Base-by-base conservation (phyloP, 192 early-diverging fungal genomes). In the Coemansia brasiliensis region DNA sequence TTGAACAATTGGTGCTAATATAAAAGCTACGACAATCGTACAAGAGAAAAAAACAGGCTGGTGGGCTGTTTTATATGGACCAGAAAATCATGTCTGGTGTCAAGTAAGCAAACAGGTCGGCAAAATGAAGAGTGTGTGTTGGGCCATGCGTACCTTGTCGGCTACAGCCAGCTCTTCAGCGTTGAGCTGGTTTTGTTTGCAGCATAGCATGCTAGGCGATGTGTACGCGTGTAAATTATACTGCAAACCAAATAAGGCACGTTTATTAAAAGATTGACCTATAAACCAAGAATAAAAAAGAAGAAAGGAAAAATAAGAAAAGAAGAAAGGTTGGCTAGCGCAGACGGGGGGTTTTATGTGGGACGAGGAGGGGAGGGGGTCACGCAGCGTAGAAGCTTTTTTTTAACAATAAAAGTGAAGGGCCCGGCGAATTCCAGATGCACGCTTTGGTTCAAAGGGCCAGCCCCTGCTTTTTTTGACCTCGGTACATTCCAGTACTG, bases 151-250 rank as follows among this genome's bases (percentile, higher is more conserved):
- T 70, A 77, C 74, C 74, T 77, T 63, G 67, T 90, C 88, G 32
- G 80, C 76, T 7, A 59, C 74, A 38, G 81, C 72, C 35, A 90
- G 73, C 64, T 88, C 84, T 18, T 83, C 77, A 9, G 74, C 57
- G 50, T 69, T 69, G 51, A 87, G 82, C 52, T 57, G 63, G 52
- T 63, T 61, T 44, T 61, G 59, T 41, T 74, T 80, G 41, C 61
- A 70, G 61, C 58, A 45, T 21, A 80, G 66, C 77, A 80, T 80
- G 48, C 17, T 63, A 48, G 22, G 46, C 39, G 37, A 40, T 35
- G 49, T n/a, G 49, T n/a, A 6, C 40, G 40, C 15, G 40, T 42
- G 26, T 15, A 49, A 45, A 17, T 21, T n/a, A 49, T 25, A 25
- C 46, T 49, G 46, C 17, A 24, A 26, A n/a, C 15, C n/a, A 16